Evolutionary conservation across 129 eudicot genomes (phyloP).

Genomic region (Centella asiatica): DNA sequence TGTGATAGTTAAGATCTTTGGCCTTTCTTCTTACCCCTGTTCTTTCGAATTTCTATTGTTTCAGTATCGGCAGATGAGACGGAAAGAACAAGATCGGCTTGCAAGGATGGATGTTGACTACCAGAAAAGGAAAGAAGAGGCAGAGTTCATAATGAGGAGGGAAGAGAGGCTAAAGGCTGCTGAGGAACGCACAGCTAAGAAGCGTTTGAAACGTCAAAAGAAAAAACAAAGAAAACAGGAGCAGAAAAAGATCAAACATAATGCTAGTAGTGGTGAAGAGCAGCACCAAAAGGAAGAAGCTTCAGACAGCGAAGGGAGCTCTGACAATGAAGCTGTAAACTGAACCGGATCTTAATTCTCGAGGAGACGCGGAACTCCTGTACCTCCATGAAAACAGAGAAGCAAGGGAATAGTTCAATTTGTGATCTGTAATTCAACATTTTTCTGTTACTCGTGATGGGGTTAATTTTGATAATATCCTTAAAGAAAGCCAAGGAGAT

Average conservation of each 20-base stretch:
- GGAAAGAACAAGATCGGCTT: conserved; percentile 89
- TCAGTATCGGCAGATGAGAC: too few relatives aligned
- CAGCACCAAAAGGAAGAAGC: conserved; percentile 38
- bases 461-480: too few relatives aligned
- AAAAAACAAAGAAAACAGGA: conserved; percentile 74
- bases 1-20: too few relatives aligned
- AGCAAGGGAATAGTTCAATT: too few relatives aligned
- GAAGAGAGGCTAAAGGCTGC: conserved; percentile 77
- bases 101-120: conserved; percentile 84
- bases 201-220: conserved; percentile 83
- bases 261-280: conserved; percentile 35
- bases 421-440: too few relatives aligned
- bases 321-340: conserved; percentile 27
- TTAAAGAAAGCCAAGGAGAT: too few relatives aligned
- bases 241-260: conserved; percentile 49
- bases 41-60: too few relatives aligned
- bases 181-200: conserved; percentile 91
- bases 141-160: conserved; percentile 74
- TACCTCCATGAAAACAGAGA: too few relatives aligned
- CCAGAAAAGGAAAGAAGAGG: conserved; percentile 63
- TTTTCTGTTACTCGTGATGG: too few relatives aligned
- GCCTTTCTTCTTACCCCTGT: too few relatives aligned
- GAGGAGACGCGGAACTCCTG: too few relatives aligned
- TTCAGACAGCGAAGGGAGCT: conserved; percentile 49
- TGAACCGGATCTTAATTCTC: too few relatives aligned